Evolutionary conservation across 352 stramenopile genomes (phyloP), one percentile per base, ranked within the genome.

Genomic region (Pythium myriotylum): DNA sequence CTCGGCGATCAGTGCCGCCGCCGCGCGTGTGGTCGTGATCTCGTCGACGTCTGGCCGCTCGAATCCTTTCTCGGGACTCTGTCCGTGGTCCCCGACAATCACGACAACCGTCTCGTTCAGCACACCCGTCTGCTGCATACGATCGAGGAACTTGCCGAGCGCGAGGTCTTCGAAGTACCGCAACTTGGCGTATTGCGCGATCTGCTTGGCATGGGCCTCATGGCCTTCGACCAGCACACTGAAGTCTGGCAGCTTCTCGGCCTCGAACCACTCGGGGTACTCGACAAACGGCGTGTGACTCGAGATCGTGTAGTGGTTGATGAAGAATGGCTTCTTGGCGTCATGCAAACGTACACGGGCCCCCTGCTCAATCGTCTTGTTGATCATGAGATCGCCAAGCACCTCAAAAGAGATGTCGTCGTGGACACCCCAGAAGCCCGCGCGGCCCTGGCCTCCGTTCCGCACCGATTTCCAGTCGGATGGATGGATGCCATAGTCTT

Each of bases 221-320:
- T 53, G 20, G 9, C 16, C 12, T 79, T 57, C 26, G 62, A 41
- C 0, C 57, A 74, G 49, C 20, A 35, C 32, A 42, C 32, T 56
- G 17, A 88, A 79, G 29, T 86, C 70, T 2, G 76, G 78, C 19
- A 76, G 70, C 5, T 60, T 39, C n/a, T 47, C 41, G 10, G 72
- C 16, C 0, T 52, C 52, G 52, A 74, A 88, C 78, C 78, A 85
- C 20, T 63, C 52, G 0, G 78, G 74, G 0, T 56, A 59, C 9
- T 73, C 66, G 14, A 57, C 48, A 43, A 75, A 88, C 16, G 71
- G 71, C 8, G 62, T 70, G 66, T 88, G 78, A 20, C 73, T 85
- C 9, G 73, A 84, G 59, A 88, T 85, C 3, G 78, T 85, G 53
- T 88, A 88, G 45, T 84, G 74, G 5, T 68, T 84, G 19, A 83